phyloP scores from a whole-genome alignment of 75 land plant genomes.

The Adiantum capillusveneris region DNA sequence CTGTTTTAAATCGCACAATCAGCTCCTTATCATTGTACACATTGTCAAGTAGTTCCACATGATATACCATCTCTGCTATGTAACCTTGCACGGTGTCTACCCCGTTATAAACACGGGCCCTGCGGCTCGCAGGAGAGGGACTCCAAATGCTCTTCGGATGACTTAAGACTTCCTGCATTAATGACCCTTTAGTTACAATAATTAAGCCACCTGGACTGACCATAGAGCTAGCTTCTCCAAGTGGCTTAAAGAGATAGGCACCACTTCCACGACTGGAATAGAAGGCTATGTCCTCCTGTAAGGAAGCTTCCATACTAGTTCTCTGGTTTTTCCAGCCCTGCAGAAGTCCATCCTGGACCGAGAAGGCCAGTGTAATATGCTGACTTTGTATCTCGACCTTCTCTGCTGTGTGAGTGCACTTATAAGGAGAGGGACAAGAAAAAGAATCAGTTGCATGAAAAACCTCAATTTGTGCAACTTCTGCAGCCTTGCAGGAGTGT shows the following conservation, averaged over 20 bases:
- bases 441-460: slow-evolving; percentile 22
- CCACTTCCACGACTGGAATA: slow-evolving; percentile 89
- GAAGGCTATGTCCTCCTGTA: slow-evolving; percentile 79
- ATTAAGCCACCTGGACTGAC: slow-evolving; percentile 49
- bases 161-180: slow-evolving; percentile 68
- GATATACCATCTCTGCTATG: slow-evolving; percentile 82
- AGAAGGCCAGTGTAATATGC: slow-evolving; percentile 54
- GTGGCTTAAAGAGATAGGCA: slow-evolving; percentile 85
- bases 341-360: slow-evolving; percentile 56
- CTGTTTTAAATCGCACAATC: slow-evolving; percentile 80
- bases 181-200: slow-evolving; percentile 56
- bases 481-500: slow-evolving; percentile 59
- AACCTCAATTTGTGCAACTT: slow-evolving; percentile 42
- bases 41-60: slow-evolving; percentile 65
- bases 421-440: slow-evolving; percentile 62
- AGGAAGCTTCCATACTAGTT: slow-evolving; percentile 28
- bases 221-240: slow-evolving; percentile 70
- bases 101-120: slow-evolving; percentile 71
- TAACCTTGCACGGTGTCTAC: slow-evolving; percentile 58
- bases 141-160: slow-evolving; percentile 52
- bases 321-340: slow-evolving; percentile 20
- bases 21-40: slow-evolving; percentile 76
- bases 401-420: slow-evolving; percentile 41
- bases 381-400: slow-evolving; percentile 53
- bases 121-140: slow-evolving; percentile 53